phyloP scores from a whole-genome alignment of 1,139 yeast genomes.

The Lodderomyces beijingensis region DNA sequence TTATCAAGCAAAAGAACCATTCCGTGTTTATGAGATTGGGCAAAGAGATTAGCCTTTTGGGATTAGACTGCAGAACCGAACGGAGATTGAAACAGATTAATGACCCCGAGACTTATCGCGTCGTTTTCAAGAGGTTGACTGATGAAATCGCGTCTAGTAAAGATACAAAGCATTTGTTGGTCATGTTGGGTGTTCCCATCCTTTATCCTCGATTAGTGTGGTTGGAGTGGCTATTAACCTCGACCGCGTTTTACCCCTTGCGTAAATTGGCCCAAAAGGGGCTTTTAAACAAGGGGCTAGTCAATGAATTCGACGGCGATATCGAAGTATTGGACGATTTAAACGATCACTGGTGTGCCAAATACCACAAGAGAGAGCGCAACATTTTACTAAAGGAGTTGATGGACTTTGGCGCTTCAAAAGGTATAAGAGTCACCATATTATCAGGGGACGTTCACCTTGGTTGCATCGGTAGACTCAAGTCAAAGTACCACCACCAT shows the following conservation, averaged over 20 bases:
- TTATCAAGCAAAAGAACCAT: slow-evolving; percentile 58
- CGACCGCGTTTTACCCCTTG: slow-evolving; percentile 59
- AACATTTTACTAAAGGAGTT: slow-evolving; percentile 55
- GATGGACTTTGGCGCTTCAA: slow-evolving; percentile 57
- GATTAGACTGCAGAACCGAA: slow-evolving; percentile 92
- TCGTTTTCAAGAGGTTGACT: slow-evolving; percentile 56
- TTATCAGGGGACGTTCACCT: slow-evolving; percentile 92
- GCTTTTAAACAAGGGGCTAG: slow-evolving; percentile 60
- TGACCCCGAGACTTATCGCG: slow-evolving; percentile 50
- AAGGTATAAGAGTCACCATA: slow-evolving; percentile 73
- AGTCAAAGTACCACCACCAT: slow-evolving; percentile 52
- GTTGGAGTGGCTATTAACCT: slow-evolving; percentile 72
- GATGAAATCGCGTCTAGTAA: slow-evolving; percentile 37
- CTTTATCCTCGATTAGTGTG: slow-evolving; percentile 91
- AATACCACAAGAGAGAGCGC: slow-evolving; percentile 75
- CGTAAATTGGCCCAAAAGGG: slow-evolving; percentile 68
- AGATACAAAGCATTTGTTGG: slow-evolving; percentile 67
- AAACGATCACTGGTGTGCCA: slow-evolving; percentile 95
- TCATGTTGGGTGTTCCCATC: slow-evolving; percentile 90
- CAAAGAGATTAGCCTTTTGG: slow-evolving; percentile 62
- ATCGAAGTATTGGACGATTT: slow-evolving; percentile 88
- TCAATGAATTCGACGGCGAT: slow-evolving; percentile 87
- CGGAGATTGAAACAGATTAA: slow-evolving; percentile 61
- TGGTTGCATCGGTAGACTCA: slow-evolving; percentile 76
- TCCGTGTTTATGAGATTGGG: slow-evolving; percentile 75